These are phyloP conservation scores for Acacia pycnantha DNA, from an alignment of 331 rosid species.

Conservation along the genomic window DNA sequence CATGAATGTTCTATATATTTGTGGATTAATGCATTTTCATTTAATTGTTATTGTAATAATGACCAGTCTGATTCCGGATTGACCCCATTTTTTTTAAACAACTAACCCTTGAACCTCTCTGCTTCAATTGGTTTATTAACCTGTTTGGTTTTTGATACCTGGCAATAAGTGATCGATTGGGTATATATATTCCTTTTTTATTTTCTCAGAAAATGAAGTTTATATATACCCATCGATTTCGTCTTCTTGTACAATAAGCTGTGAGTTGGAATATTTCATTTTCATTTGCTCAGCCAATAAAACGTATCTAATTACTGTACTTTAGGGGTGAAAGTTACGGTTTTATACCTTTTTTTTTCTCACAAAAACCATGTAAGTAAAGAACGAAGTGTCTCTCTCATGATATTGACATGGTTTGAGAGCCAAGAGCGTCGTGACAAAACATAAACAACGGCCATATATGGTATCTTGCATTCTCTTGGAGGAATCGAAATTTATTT, in stretches of 20 bases:
- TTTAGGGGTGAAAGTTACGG: neutral
- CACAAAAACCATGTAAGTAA: neutral
- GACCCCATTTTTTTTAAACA: too few relatives aligned
- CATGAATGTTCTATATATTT: too few relatives aligned
- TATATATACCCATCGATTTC: neutral
- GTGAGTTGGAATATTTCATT: neutral
- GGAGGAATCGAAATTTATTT: neutral
- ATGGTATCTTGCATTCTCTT: conserved; percentile 5
- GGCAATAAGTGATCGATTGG: neutral
- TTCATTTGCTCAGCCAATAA: neutral
- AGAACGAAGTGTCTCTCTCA: neutral
- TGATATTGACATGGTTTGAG: neutral
- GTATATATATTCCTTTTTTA: neutral
- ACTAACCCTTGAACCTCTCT: too few relatives aligned
- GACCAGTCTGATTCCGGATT: too few relatives aligned
- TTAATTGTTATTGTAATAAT: too few relatives aligned
- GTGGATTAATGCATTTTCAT: too few relatives aligned
- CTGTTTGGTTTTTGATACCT: too few relatives aligned
- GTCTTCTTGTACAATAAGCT: neutral
- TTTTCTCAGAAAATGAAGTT: neutral
- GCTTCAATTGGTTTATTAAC: too few relatives aligned
- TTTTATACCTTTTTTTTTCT: neutral
- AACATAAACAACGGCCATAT: conserved; percentile 13
- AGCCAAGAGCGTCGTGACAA: conserved; percentile 2
- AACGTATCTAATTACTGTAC: neutral